Evolutionary conservation across 31 red algal species (phyloP).

Genomic region (Odonthalia washingtoniensis): DNA sequence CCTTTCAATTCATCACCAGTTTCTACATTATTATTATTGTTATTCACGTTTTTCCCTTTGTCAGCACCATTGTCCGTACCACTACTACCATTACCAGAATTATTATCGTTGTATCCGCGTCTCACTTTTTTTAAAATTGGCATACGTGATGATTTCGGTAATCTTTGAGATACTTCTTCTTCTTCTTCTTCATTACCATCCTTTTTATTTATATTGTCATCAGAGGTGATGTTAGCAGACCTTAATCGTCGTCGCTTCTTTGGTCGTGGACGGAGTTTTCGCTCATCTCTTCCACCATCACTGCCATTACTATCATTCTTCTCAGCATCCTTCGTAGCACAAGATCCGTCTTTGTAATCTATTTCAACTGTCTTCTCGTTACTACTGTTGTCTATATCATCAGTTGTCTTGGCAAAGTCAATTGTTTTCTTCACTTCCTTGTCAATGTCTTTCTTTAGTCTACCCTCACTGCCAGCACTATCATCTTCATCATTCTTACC

Average conservation of each 20-base stretch:
- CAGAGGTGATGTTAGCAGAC: no score
- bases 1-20: constrained; percentile 2
- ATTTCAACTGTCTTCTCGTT: not conserved
- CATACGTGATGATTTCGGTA: not conserved
- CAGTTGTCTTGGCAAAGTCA: not conserved
- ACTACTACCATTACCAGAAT: not conserved
- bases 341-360: not conserved
- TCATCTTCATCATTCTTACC: not conserved
- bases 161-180: not conserved
- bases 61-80: not conserved
- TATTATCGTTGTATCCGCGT: no score
- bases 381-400: not conserved
- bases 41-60: not conserved
- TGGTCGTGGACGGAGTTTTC: not conserved
- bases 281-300: no score
- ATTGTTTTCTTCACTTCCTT: not conserved
- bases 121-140: not conserved
- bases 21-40: not conserved
- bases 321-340: no score
- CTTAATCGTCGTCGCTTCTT: not conserved
- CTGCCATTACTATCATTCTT: no score
- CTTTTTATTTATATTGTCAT: not conserved
- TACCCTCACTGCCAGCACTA: not conserved
- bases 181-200: not conserved
- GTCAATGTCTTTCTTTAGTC: not conserved